These are phyloP conservation scores for Cercis canadensis DNA, from an alignment of 306 rosid species.

Conservation along the genomic window DNA sequence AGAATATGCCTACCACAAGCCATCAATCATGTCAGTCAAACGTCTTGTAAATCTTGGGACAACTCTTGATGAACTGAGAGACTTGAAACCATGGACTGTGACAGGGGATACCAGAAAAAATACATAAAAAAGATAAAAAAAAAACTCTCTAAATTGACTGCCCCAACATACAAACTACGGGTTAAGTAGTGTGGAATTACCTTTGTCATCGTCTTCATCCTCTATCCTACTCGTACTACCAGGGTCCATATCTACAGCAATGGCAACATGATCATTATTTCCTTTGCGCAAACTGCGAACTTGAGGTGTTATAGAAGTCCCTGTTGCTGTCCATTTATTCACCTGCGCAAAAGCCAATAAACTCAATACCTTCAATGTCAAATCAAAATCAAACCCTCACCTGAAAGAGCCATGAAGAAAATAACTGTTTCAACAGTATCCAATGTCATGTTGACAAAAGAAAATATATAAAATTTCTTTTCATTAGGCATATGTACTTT, in stretches of 20 bases:
- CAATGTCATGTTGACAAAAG: conserved; percentile 10
- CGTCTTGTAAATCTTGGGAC: conserved; percentile 93
- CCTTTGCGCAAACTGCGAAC: conserved; percentile 98
- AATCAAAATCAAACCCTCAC: not conserved
- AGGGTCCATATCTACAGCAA: conserved; percentile 89
- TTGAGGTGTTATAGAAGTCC: conserved; percentile 75
- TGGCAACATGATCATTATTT: conserved; percentile 84
- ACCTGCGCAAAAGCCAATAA: conserved; percentile 51
- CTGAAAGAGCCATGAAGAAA: not conserved
- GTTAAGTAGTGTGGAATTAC: conserved; percentile 46
- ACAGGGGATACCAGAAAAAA: conserved; percentile 32
- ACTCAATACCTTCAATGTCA: conserved; percentile 16
- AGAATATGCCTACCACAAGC: conserved; percentile 76
- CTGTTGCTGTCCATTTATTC: conserved; percentile 68
- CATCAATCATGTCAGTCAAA: conserved; percentile 85
- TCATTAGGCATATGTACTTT: not conserved
- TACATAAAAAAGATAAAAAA: conserved; percentile 16
- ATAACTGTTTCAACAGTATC: not conserved
- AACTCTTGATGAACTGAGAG: conserved; percentile 82
- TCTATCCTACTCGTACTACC: conserved; percentile 69
- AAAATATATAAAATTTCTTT: conserved; percentile 2
- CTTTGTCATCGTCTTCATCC: conserved; percentile 96
- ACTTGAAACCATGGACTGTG: conserved; percentile 95
- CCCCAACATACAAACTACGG: conserved; percentile 19
- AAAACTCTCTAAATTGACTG: conserved; percentile 8